phyloP scores from a whole-genome alignment of 495 filamentous ascomycete genomes.

The Friedmanniomyces endolithicus region DNA sequence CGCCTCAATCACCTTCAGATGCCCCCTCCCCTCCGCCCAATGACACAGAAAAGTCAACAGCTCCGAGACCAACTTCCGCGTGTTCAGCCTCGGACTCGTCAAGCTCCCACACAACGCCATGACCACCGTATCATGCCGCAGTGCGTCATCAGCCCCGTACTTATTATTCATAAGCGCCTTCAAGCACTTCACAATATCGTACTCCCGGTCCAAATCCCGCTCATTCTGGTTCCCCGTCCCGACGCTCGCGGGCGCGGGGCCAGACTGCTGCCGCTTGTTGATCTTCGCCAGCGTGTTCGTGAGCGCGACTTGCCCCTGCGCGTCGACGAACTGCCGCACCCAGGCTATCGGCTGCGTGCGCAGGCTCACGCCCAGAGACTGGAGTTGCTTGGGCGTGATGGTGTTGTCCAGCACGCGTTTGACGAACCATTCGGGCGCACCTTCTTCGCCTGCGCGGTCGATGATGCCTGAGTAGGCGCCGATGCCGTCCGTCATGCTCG shows the following conservation, averaged over 20 bases:
- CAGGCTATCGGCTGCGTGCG: slow-evolving; percentile 94
- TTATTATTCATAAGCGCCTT: slow-evolving; percentile 99
- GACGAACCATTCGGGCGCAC: slow-evolving; percentile 96
- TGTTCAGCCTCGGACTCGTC: slow-evolving; percentile 78
- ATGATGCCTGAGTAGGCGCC: slow-evolving; percentile 46
- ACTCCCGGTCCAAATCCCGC: slow-evolving; percentile 85
- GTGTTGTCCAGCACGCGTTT: slow-evolving; percentile 91
- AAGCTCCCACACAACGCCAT: slow-evolving; percentile 78
- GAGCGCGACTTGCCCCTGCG: slow-evolving; percentile 90
- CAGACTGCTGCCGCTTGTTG: slow-evolving; percentile 70
- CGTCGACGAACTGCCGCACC: slow-evolving; percentile 94
- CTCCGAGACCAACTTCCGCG: slow-evolving; percentile 89
- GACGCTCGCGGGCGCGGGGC: slow-evolving; percentile 40
- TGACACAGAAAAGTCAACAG: slow-evolving; percentile 94
- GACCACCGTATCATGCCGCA: slow-evolving; percentile 77
- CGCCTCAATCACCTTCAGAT: slow-evolving; percentile 83
- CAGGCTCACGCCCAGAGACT: slow-evolving; percentile 83
- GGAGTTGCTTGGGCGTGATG: slow-evolving; percentile 80
- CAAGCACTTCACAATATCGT: slow-evolving; percentile 94
- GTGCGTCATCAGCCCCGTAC: slow-evolving; percentile 94
- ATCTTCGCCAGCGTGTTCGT: slow-evolving; percentile 90
- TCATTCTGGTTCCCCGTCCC: slow-evolving; percentile 49
- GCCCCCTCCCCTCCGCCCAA: slow-evolving; percentile 90
- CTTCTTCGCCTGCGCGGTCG: slow-evolving; percentile 76
- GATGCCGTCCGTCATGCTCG: slow-evolving; percentile 39